Base-by-base conservation (phyloP, 768 basidiomycete species). In the Boletus rex-veris region DNA sequence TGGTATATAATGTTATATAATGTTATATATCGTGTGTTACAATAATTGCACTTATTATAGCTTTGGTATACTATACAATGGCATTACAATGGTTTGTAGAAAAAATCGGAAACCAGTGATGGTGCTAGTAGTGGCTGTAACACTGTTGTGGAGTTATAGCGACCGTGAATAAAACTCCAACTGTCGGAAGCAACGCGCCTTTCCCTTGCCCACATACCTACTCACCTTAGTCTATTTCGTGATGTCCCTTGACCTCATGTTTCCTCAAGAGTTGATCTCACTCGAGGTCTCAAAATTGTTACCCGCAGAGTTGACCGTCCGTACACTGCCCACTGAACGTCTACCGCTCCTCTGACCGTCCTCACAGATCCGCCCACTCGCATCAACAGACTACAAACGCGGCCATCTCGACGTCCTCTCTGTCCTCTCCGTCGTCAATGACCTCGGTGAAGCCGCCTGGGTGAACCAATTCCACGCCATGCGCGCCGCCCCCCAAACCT, bases 281-380 rank as follows among this genome's bases (percentile, higher is more conserved):
- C 55, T 64, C 1, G 79, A 85, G 28, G 81, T 93, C 59, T 77
- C 76, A 51, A 71, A 73, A 4, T 76, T 78, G 52, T 72, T 95
- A 5, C 85, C 83, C 37, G 56, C 76, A 8, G 86, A 57, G 79
- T 73, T 63, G 47, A 58, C 54, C 24, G 57, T 63, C 10, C 31
- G 60, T 55, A 30, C 31, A 24, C 21, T 26, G 11, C 38, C 7
- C 3, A 9, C 9, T 15, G 10, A 1, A n/a, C 4, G 7, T 40
- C 28, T 14, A 7, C n/a, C 18, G 4, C 44, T 3, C 7, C n/a
- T 46, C 48, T 63, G 12, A 62, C 60, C 19, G 3, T 2, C 18
- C n/a, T 14, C 11, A 24, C 48, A 97, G 95, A 83, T 98, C 21
- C 92, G 97, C 45, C 97, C 97, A 0, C 79, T 99, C 18, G 84